Conservation (phyloP, 257 asterid genomes). For the Primulina tabacum region DNA sequence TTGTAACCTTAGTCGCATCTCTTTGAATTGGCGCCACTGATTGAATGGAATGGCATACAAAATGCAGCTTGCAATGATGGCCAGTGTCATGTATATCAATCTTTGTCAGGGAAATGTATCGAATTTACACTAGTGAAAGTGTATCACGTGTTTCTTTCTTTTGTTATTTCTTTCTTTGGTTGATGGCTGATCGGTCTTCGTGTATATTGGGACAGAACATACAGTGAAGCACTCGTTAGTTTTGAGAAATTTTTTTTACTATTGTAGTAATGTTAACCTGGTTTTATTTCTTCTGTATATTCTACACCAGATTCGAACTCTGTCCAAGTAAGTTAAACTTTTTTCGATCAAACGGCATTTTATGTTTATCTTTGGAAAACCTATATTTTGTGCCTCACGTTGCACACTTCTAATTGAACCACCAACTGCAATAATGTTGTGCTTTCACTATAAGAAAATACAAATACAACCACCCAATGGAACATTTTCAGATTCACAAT, state of each 20-base stretch:
- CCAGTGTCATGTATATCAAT: constrained; percentile 29
- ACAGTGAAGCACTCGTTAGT: constrained; percentile 35
- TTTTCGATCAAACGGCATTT: not conserved
- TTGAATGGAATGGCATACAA: not conserved
- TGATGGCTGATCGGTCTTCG: constrained; percentile 27
- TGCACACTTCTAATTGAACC: not conserved
- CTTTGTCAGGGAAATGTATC: constrained; percentile 9
- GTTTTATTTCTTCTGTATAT: constrained; percentile 14
- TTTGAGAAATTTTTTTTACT: constrained; percentile 15
- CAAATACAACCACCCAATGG: not conserved
- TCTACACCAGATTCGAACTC: not conserved
- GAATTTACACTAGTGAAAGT: constrained; percentile 24
- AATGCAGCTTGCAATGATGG: constrained; percentile 9
- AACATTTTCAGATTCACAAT: not conserved
- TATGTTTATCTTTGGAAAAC: not conserved
- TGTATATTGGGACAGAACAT: constrained; percentile 37
- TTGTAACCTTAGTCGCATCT: constrained; percentile 32
- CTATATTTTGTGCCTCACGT: not conserved
- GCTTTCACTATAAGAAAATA: not conserved
- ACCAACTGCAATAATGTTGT: not conserved
- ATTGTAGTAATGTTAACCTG: constrained; percentile 16
- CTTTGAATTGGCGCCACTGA: constrained; percentile 14
- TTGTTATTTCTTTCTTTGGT: not conserved
- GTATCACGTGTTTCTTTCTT: constrained; percentile 2
- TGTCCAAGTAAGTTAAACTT: not conserved